Percentiles rank a stretch among this genome's conserved stretches.
These are phyloP conservation scores for Dissophora globulifera DNA, from an alignment of 192 early-diverging fungal genomes.

Conservation along the genomic window DNA sequence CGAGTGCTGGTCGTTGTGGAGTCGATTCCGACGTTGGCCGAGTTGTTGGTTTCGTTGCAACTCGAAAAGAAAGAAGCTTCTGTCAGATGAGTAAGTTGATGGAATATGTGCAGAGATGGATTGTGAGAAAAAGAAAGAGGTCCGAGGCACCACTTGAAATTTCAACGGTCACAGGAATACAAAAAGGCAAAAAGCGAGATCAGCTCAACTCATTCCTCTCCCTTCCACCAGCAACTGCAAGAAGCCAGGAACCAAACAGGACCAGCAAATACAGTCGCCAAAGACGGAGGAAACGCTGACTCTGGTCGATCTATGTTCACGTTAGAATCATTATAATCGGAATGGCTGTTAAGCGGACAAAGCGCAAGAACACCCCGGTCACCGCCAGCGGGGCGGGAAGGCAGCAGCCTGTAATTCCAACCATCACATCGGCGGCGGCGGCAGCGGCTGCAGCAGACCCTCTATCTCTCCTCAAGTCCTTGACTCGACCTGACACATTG, in stretches of 20 bases:
- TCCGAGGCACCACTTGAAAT: not conserved
- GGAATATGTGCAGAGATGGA: too few relatives aligned
- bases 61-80: too few relatives aligned
- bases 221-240: not conserved
- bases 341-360: constrained; percentile 36
- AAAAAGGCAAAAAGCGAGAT: too few relatives aligned
- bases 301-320: not conserved
- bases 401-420: not conserved
- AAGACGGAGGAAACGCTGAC: not conserved
- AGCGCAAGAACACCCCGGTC: too few relatives aligned
- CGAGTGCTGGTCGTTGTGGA: not conserved
- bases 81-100: too few relatives aligned
- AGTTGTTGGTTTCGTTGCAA: too few relatives aligned
- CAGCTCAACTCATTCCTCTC: too few relatives aligned
- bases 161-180: not conserved
- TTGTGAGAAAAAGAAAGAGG: constrained; percentile 1
- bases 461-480: constrained; percentile 21
- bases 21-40: too few relatives aligned
- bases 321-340: not conserved
- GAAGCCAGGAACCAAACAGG: too few relatives aligned
- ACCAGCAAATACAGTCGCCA: not conserved
- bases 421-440: not conserved
- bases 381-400: too few relatives aligned
- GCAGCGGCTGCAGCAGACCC: constrained; percentile 3
- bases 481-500: constrained; percentile 33